These are phyloP conservation scores for Rosa rugosa DNA, from an alignment of 306 rosid species.

Conservation along the genomic window DNA sequence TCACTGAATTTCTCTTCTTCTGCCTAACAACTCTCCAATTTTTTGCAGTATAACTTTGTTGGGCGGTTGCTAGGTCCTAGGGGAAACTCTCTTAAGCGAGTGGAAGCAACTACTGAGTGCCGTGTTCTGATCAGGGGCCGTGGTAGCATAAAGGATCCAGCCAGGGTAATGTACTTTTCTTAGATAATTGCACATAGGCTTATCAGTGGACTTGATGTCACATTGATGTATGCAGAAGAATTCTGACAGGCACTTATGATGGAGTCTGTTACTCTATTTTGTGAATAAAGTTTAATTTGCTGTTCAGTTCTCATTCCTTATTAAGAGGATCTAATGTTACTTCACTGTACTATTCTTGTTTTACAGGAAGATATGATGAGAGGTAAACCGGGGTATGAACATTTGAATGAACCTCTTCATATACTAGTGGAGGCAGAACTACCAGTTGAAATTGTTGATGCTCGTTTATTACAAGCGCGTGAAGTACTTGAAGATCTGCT, in stretches of 20 bases:
- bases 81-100: conserved; percentile 97
- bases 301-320: neutral
- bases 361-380: conserved; percentile 90
- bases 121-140: conserved; percentile 98
- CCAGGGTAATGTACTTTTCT: conserved; percentile 56
- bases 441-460: conserved; percentile 83
- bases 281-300: neutral
- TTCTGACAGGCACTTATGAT: neutral
- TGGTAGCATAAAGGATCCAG: conserved; percentile 96
- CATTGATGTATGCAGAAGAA: neutral
- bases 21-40: conserved; percentile 34
- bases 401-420: conserved; percentile 91
- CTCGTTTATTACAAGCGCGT: conserved; percentile 76
- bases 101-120: conserved; percentile 89
- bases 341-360: conserved; percentile 17
- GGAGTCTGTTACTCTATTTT: neutral
- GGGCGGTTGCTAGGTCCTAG: conserved; percentile 99
- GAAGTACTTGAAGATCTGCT: conserved; percentile 82
- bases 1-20: neutral
- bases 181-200: neutral
- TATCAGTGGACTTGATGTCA: neutral
- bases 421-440: conserved; percentile 87
- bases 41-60: conserved; percentile 85
- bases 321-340: neutral
- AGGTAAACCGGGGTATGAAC: conserved; percentile 91